Evolutionary conservation across 306 rosid genomes (phyloP).

Genomic region (Cucumis melo): DNA sequence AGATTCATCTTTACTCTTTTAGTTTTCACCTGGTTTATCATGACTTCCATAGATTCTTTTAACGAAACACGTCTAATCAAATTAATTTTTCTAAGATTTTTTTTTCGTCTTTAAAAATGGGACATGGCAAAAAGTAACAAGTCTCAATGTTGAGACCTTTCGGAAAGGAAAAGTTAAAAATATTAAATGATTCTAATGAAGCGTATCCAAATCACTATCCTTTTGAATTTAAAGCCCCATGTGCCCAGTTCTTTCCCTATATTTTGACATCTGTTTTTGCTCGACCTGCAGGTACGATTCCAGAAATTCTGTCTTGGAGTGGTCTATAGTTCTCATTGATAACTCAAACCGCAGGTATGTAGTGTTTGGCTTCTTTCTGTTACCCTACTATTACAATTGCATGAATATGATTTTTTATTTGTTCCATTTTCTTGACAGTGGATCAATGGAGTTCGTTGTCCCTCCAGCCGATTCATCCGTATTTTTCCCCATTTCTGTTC

Average conservation of each 20-base stretch:
- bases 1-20: background rate
- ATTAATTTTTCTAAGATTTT: too few relatives aligned
- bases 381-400: background rate
- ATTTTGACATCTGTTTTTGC: background rate
- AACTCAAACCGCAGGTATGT: slow-evolving; percentile 78
- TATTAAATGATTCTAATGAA: background rate
- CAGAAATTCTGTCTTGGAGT: slow-evolving; percentile 66
- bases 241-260: too few relatives aligned
- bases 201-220: background rate
- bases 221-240: background rate
- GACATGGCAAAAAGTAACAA: background rate
- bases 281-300: slow-evolving; percentile 59
- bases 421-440: slow-evolving; percentile 37
- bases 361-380: background rate
- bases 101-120: background rate
- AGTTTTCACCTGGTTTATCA: background rate
- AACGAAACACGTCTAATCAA: background rate
- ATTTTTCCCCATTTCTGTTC: slow-evolving; percentile 81
- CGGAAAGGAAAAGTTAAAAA: background rate
- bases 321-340: slow-evolving; percentile 74
- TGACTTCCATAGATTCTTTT: background rate
- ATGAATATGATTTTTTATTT: background rate
- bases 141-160: background rate
- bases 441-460: slow-evolving; percentile 90
- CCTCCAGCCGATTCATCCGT: slow-evolving; percentile 73